Evolutionary conservation across 75 land plant genomes (phyloP).

Genomic region (Sequoia sempervirens): DNA sequence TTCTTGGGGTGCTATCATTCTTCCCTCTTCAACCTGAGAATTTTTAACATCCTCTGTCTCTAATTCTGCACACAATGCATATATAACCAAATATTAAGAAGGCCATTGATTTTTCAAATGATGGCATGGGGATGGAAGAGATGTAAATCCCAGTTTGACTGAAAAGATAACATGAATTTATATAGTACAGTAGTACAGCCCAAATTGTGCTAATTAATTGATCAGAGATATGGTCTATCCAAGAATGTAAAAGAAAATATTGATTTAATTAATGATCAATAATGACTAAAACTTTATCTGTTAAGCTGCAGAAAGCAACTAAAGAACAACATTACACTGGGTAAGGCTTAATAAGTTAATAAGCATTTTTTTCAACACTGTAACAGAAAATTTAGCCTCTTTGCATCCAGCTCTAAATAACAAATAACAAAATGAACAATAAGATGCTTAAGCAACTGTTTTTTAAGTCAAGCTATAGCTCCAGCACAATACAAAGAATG

Average conservation of each 20-base stretch:
- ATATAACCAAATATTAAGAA: background rate
- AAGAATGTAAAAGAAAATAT: background rate
- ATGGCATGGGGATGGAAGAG: background rate
- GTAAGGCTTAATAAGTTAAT: background rate
- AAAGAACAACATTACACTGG: background rate
- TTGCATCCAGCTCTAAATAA: background rate
- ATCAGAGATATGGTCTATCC: background rate
- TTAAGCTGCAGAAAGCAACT: background rate
- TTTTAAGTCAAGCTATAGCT: too few relatives aligned
- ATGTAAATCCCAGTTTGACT: background rate
- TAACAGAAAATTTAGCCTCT: background rate
- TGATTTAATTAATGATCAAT: background rate
- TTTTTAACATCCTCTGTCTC: conserved; percentile 51
- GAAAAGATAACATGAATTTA: background rate
- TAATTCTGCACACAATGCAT: conserved; percentile 38
- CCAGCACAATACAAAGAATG: background rate
- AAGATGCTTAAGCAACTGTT: background rate
- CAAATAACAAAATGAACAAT: background rate
- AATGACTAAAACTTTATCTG: background rate
- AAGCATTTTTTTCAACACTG: background rate
- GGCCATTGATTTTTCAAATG: background rate
- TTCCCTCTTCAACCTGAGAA: conserved; percentile 51
- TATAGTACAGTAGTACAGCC: background rate
- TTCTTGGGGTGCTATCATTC: conserved; percentile 76
- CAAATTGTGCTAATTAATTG: background rate